phyloP scores from a whole-genome alignment of 2,329 filamentous ascomycete genomes.

The Raffaelea albimanens region DNA sequence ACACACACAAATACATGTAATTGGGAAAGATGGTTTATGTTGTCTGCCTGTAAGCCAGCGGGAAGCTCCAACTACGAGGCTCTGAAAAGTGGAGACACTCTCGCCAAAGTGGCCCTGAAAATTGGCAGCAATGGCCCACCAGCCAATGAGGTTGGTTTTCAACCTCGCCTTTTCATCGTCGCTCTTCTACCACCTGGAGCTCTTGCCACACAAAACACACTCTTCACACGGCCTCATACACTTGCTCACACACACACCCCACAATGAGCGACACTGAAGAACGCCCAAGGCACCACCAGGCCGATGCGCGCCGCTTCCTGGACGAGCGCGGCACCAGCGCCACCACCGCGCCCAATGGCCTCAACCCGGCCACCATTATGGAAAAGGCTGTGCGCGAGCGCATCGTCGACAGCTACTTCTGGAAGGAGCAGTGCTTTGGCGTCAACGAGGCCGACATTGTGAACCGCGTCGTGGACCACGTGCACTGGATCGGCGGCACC shows the following conservation, averaged over 20 bases:
- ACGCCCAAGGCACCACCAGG: slow-evolving; percentile 43
- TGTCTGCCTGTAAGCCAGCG: too few species aligned
- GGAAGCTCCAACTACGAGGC: too few species aligned
- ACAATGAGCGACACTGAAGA: slow-evolving; percentile 1
- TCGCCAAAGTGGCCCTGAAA: too few species aligned
- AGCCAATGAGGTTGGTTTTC: too few species aligned
- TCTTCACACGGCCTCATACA: too few species aligned
- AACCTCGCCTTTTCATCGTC: too few species aligned
- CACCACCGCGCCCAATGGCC: slow-evolving; percentile 69
- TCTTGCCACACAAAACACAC: too few species aligned
- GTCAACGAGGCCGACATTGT: slow-evolving; percentile 78
- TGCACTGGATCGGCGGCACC: slow-evolving; percentile 79
- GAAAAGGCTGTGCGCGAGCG: slow-evolving; percentile 93
- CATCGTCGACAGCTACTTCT: slow-evolving; percentile 92
- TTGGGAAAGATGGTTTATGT: too few species aligned
- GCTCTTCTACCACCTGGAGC: too few species aligned
- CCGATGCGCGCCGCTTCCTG: slow-evolving; percentile 73
- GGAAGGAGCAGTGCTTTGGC: slow-evolving; percentile 97
- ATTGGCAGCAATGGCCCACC: too few species aligned
- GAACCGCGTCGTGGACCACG: slow-evolving; percentile 76
- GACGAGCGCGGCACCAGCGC: slow-evolving; percentile 81
- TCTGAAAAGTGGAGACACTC: too few species aligned
- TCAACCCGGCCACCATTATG: slow-evolving; percentile 92
- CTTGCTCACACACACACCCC: background rate
- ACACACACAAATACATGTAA: too few species aligned